phyloP scores from a whole-genome alignment of 1,284 basidiomycete species.

The Schizophyllum commune region DNA sequence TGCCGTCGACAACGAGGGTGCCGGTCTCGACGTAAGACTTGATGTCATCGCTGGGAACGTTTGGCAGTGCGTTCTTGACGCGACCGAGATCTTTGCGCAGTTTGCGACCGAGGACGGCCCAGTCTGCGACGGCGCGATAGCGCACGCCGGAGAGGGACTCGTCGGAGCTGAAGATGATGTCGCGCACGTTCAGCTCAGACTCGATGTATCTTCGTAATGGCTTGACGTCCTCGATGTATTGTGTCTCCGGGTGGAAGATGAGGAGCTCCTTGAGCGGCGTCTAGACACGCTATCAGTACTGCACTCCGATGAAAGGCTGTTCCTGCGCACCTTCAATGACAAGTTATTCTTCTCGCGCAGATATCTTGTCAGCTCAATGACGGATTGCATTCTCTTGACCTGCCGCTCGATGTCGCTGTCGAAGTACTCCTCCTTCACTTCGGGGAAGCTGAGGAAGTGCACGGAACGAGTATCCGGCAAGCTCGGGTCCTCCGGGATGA shows the following conservation, averaged over 20 bases:
- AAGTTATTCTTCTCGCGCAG: conserved; percentile 86
- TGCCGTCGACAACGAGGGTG: conserved; percentile 83
- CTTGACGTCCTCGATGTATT: conserved; percentile 84
- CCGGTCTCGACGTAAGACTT: conserved; percentile 75
- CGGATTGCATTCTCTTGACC: conserved; percentile 89
- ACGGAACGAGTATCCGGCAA: conserved; percentile 83
- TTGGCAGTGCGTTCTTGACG: conserved; percentile 85
- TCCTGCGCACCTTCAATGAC: conserved; percentile 71
- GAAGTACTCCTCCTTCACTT: conserved; percentile 92
- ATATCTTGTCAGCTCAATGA: conserved; percentile 89
- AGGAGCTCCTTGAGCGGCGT: conserved; percentile 91
- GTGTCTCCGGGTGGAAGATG: conserved; percentile 85
- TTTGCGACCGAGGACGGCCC: conserved; percentile 91
- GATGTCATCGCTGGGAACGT: conserved; percentile 76
- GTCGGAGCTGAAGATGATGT: conserved; percentile 84
- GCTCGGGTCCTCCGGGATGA: conserved; percentile 70
- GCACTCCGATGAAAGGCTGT: neutral
- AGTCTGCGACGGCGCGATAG: conserved; percentile 92
- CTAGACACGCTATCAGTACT: conserved; percentile 28
- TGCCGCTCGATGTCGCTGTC: conserved; percentile 94
- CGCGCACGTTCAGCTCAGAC: conserved; percentile 94
- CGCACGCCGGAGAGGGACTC: conserved; percentile 83
- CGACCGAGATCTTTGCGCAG: conserved; percentile 89
- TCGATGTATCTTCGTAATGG: conserved; percentile 86
- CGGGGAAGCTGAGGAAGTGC: conserved; percentile 94